phyloP scores from a whole-genome alignment of 371 early-diverging fungal genomes.

The Smittium culicis region DNA sequence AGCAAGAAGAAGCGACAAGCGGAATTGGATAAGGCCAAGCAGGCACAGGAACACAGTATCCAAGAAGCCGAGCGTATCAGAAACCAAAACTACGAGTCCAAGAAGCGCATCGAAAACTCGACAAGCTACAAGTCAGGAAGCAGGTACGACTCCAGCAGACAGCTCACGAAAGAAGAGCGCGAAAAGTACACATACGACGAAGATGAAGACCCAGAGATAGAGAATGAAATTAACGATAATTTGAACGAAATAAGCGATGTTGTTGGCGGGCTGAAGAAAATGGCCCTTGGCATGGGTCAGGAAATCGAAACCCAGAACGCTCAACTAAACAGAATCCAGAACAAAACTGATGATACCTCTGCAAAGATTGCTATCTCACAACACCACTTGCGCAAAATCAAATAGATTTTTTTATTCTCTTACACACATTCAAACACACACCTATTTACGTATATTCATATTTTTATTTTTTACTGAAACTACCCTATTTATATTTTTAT shows the following conservation, averaged over 20 bases:
- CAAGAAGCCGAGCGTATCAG: constrained; percentile 36
- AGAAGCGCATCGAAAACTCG: constrained; percentile 36
- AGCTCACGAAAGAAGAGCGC: constrained; percentile 36
- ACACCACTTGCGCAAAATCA: constrained; percentile 25
- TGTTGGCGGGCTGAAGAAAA: constrained; percentile 50
- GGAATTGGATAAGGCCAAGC: constrained; percentile 28
- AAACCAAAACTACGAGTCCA: constrained; percentile 35
- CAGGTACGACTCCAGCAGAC: neutral
- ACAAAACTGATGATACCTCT: constrained; percentile 20
- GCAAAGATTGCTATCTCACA: constrained; percentile 28
- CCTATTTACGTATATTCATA: constrained; percentile 47
- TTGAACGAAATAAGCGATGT: constrained; percentile 49
- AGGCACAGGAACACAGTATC: constrained; percentile 18
- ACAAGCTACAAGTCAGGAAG: neutral
- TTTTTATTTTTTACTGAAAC: no score
- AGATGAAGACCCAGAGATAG: constrained; percentile 53
- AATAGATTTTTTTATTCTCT: constrained; percentile 17
- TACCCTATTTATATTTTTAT: no score
- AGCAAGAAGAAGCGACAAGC: constrained; percentile 41
- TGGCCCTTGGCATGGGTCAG: constrained; percentile 53
- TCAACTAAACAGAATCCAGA: constrained; percentile 18
- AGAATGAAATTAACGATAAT: constrained; percentile 67
- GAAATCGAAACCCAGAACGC: constrained; percentile 60
- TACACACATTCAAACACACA: constrained; percentile 87
- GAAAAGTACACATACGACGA: constrained; percentile 45